Evolutionary conservation across 345 rosid genomes (phyloP), one percentile per base, ranked within the genome.

Genomic region (sweet orange (Citrus sinensis)): DNA sequence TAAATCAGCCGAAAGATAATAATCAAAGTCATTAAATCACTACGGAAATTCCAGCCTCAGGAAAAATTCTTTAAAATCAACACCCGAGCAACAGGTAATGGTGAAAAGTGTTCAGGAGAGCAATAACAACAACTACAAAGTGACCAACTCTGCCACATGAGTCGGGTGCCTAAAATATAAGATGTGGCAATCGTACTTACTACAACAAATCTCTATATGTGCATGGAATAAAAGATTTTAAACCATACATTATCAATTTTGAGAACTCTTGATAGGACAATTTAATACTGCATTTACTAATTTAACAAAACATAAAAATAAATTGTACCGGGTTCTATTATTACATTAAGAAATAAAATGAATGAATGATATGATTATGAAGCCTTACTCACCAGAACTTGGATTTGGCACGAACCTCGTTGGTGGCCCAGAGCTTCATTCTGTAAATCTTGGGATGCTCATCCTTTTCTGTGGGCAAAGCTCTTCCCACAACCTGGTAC

Each of bases 391-490:
- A 87, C 85, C 89, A 87, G 77, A 87, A 87, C 80, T 87, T 87
- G 34, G 88, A 87, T 73, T 85, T 87, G 25, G 86, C 87, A 14
- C 86, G 83, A 69, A 85, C 83, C 78, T 85, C 83, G 8, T 85
- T 83, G 35, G 87, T 85, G 9, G 86, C 88, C 86, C 89, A 87
- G 9, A 85, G 85, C 80, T 87, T 87, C 89, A 87, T 87, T 5
- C 87, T 74, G 56, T 83, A 87, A 62, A 81, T 87, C 80, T 87
- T 83, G 17, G 89, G 87, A 19, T 84, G 87, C 70, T 79, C 82
- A 32, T 83, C 86, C 2, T 70, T 14, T 46, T 83, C 87, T 0
- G 85, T 81, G 6, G 88, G 86, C 49, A 87, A 65, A 51, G 81
- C 87, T 75, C 86, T 80, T 10, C 87, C 89, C 24, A 85, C 87